phyloP scores from a whole-genome alignment of 345 rosid species.

The Barbarea vulgaris region DNA sequence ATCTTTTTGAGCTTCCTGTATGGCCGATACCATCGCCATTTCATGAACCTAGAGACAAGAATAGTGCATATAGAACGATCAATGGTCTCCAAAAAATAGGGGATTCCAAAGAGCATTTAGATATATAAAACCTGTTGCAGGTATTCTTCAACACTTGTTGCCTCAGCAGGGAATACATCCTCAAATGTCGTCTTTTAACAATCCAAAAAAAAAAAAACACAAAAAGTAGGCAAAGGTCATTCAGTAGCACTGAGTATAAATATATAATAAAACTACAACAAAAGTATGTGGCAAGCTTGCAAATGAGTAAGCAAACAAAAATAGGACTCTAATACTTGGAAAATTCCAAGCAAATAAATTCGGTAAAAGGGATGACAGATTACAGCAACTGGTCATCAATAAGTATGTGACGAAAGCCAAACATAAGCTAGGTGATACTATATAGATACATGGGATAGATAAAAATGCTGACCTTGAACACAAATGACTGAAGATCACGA shows the following conservation, averaged over 20 bases:
- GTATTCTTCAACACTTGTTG: constrained; percentile 82
- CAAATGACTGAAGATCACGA: constrained; percentile 82
- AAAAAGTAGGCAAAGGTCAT: not conserved
- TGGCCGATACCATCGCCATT: constrained; percentile 88
- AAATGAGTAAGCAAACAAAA: constrained; percentile 12
- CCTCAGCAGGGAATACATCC: constrained; percentile 92
- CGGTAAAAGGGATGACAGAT: not conserved
- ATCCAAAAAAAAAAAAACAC: not conserved
- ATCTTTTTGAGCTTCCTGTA: constrained; percentile 92
- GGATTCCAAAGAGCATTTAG: not conserved
- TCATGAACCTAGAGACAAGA: constrained; percentile 66
- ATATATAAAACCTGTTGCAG: constrained; percentile 69
- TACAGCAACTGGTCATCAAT: not conserved
- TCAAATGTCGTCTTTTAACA: constrained; percentile 72
- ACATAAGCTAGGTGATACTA: not conserved
- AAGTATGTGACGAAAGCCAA: no score
- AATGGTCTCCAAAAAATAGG: not conserved
- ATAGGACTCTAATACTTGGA: not conserved
- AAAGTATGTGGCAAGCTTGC: not conserved
- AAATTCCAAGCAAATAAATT: not conserved
- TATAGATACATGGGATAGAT: not conserved
- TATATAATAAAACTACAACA: not conserved
- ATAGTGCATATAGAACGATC: not conserved
- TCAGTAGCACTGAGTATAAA: not conserved
- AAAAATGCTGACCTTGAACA: constrained; percentile 61